Conservation (phyloP, 805 yeast species). For the Candida morakotiae region DNA sequence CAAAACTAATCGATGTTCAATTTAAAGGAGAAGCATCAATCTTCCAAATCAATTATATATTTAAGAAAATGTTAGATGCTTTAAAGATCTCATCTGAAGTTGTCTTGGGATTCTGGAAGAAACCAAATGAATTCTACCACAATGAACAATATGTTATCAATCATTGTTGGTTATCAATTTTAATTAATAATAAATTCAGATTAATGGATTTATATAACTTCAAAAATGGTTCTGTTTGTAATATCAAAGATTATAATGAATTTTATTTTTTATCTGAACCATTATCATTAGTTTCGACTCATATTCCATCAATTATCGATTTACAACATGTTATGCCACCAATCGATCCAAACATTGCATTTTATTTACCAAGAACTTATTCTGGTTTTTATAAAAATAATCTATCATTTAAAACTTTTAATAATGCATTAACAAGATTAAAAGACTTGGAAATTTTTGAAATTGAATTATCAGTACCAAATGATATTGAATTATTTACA, state of each 20-base stretch:
- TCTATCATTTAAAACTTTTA: conserved; percentile 59
- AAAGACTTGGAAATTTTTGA: conserved; percentile 77
- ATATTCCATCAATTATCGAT: conserved; percentile 73
- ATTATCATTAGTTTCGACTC: conserved; percentile 70
- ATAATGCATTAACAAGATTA: conserved; percentile 70
- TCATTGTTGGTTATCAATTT: conserved; percentile 86
- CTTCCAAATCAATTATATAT: conserved; percentile 72
- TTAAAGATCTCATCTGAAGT: conserved; percentile 72
- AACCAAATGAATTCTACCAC: conserved; percentile 60
- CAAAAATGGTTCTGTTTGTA: conserved; percentile 30
- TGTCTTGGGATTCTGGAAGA: conserved; percentile 78
- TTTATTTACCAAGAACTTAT: conserved; percentile 81
- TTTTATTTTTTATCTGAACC: conserved; percentile 82
- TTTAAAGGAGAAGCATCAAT: conserved; percentile 53
- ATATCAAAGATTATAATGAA: conserved; percentile 35
- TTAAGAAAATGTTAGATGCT: conserved; percentile 66
- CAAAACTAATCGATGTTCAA: conserved; percentile 41
- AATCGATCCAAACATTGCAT: conserved; percentile 69
- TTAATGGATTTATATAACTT: conserved; percentile 59
- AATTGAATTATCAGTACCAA: conserved; percentile 68
- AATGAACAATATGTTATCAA: conserved; percentile 54
- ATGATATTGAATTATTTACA: conserved; percentile 63
- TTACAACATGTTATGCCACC: conserved; percentile 89
- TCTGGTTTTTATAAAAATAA: conserved; percentile 68
- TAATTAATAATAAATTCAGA: conserved; percentile 73